Evolutionary conservation across 352 stramenopile genomes (phyloP), one percentile per base, ranked within the genome.

Genomic region (Globisporangium takayamanum): DNA sequence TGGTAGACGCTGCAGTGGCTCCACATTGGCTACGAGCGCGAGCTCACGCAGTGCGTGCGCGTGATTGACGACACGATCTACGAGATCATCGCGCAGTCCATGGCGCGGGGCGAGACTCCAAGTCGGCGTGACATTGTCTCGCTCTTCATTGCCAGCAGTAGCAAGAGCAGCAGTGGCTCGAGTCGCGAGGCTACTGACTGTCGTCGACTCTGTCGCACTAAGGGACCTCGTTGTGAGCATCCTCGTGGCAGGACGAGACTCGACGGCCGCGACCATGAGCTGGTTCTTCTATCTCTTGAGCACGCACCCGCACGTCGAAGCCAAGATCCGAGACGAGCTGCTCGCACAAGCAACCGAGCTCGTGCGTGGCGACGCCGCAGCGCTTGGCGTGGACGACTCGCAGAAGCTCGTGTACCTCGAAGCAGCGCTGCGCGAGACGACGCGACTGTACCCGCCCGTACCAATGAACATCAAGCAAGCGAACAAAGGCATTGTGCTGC

Each of bases 191-290:
- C 52, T n/a, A 55, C 33, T 10, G 14, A 55, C 33, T 26, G 16
- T 57, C 22, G 44, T 54, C 1, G 36, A 22, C 4, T 52, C 53
- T 22, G 39, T 36, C n/a, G 59, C 57, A 25, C 48, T 86, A 25
- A 69, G 70, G 15, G 68, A 87, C 55, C 64, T 87, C 37, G 61
- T 85, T 25, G 67, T 87, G 1, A 80, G 66, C 45, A 70, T 87
- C 33, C 50, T 87, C 39, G 41, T 87, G 28, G 76, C 73, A 37
- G 76, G 76, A 5, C 55, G 74, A 1, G 73, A 87, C 64, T 73
- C 73, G 0, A 85, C 76, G 8, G 68, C 76, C 1, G 54, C 53
- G 41, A 66, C 72, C 7, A 20, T 87, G 10, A 60, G 53, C 14
- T 87, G 76, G 76, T 59, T 82, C 39, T 63, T 86, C 36, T 78